A percentile compares a stretch with the other conserved stretches of the same genome.
These are phyloP conservation scores for Coprinellus micaceus DNA, from an alignment of 768 basidiomycete genomes.

Conservation along the genomic window DNA sequence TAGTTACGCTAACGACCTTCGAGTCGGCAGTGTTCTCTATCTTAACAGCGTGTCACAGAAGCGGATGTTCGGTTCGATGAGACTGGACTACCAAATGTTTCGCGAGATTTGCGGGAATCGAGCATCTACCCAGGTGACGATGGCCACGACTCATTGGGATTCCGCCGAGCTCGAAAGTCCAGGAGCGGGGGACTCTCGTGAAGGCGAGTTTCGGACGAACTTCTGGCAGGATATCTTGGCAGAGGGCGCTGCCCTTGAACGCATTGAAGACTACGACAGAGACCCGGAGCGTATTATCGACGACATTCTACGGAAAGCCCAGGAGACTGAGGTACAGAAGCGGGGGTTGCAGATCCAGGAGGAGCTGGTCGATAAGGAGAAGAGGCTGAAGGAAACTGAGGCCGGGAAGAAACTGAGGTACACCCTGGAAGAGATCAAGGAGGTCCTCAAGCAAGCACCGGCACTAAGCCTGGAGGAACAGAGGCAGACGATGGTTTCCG, in stretches of 20 bases:
- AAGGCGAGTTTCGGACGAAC: conserved; percentile 12
- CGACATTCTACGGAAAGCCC: background rate
- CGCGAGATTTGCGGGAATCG: conserved; percentile 2
- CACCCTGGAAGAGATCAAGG: conserved; percentile 10
- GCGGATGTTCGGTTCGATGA: conserved; percentile 1
- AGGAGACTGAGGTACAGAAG: background rate
- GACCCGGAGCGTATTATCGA: background rate
- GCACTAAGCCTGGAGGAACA: too few relatives aligned
- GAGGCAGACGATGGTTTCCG: too few relatives aligned
- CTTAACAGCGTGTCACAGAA: conserved; percentile 1
- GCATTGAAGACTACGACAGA: background rate
- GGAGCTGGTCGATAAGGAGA: conserved; percentile 13
- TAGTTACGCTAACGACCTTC: background rate
- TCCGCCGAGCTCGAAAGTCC: background rate
- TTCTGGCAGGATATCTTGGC: conserved; percentile 15
- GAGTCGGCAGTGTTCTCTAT: conserved; percentile 1
- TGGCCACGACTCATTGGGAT: conserved; percentile 8
- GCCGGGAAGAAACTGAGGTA: conserved; percentile 14
- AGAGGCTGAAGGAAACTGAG: conserved; percentile 13
- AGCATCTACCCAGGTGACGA: background rate
- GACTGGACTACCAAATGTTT: conserved; percentile 1
- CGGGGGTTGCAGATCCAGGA: background rate
- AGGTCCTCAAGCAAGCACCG: background rate
- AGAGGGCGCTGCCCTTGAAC: background rate
- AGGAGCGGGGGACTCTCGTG: conserved; percentile 4